These are phyloP conservation scores for Mycosarcoma mackinlayi DNA, from an alignment of 1,284 basidiomycete genomes.

Conservation along the genomic window DNA sequence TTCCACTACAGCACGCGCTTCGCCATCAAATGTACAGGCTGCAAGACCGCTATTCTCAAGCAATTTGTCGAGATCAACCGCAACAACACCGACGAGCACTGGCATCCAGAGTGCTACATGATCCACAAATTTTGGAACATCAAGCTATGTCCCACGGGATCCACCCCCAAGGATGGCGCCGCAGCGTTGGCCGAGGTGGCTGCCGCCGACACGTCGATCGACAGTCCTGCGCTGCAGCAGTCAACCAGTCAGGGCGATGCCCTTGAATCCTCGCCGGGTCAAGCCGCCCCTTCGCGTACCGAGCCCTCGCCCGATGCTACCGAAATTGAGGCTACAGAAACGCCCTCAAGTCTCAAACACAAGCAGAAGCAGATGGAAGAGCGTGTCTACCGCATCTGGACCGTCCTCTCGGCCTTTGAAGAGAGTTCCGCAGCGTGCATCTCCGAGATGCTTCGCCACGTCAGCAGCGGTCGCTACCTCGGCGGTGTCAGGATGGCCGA, in stretches of 20 bases:
- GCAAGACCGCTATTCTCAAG: conserved; percentile 97
- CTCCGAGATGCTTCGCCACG: conserved; percentile 93
- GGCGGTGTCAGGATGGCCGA: conserved; percentile 98
- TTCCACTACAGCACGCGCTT: conserved; percentile 97
- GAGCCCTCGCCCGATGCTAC: conserved; percentile 54
- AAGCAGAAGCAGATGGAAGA: conserved; percentile 96
- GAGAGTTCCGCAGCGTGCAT: conserved; percentile 99
- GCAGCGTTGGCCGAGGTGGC: conserved; percentile 19
- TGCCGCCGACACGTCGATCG: conserved; percentile 11
- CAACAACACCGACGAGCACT: conserved; percentile 97
- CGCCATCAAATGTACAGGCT: conserved; percentile 97
- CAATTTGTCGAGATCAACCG: conserved; percentile 99
- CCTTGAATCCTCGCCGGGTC: conserved; percentile 31
- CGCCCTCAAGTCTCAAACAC: conserved; percentile 84
- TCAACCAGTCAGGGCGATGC: conserved; percentile 20
- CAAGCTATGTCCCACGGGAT: conserved; percentile 74
- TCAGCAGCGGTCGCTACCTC: conserved; percentile 93
- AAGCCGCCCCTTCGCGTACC: conserved; percentile 36
- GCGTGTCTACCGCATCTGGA: conserved; percentile 98
- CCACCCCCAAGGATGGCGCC: conserved; percentile 56
- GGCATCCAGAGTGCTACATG: conserved; percentile 99
- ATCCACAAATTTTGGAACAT: conserved; percentile 99
- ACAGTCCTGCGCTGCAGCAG: conserved; percentile 15
- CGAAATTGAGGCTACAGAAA: conserved; percentile 79
- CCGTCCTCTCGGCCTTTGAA: conserved; percentile 96